Conservation (phyloP, 2,329 filamentous ascomycete genomes). For the Stachybotrys chartarum region DNA sequence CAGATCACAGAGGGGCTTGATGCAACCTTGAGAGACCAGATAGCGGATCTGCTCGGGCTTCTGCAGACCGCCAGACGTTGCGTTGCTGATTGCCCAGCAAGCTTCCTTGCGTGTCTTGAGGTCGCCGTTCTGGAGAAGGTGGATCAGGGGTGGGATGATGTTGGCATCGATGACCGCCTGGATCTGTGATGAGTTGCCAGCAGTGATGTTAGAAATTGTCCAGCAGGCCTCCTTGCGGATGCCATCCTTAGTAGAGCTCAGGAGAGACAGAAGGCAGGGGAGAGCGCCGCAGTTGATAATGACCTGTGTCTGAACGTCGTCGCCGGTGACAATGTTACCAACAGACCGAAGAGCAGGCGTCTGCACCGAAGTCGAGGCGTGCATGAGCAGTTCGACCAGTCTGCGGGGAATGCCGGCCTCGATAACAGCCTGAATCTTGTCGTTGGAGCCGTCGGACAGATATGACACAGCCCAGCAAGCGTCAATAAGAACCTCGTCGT, state of each 20-base stretch:
- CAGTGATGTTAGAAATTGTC: constrained; percentile 99
- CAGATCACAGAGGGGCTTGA: constrained; percentile 93
- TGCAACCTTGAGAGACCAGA: constrained; percentile 86
- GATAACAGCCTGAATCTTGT: constrained; percentile 99
- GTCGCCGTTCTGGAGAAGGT: constrained; percentile 92
- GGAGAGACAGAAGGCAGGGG: constrained; percentile 81
- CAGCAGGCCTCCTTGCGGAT: constrained; percentile 99
- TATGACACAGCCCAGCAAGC: constrained; percentile 99
- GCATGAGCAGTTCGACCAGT: constrained; percentile 94
- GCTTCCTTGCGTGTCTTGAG: constrained; percentile 99
- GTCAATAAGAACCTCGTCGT: constrained; percentile 97
- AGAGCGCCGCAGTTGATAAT: constrained; percentile 98
- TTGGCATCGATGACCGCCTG: constrained; percentile 94
- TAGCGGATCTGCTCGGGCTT: constrained; percentile 99
- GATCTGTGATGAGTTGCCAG: constrained; percentile 95
- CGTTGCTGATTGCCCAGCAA: constrained; percentile 99
- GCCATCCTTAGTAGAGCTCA: constrained; percentile 96
- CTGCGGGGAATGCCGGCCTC: constrained; percentile 95
- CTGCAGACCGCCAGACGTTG: constrained; percentile 92
- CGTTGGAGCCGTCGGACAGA: constrained; percentile 93
- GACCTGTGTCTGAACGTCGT: constrained; percentile 97
- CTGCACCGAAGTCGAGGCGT: constrained; percentile 96
- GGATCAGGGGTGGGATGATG: constrained; percentile 93
- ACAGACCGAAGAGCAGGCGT: constrained; percentile 95
- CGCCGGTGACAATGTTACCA: constrained; percentile 96